These are phyloP conservation scores for Lolium multiflorum DNA, from an alignment of 176 grass and related monocot species.

Conservation along the genomic window DNA sequence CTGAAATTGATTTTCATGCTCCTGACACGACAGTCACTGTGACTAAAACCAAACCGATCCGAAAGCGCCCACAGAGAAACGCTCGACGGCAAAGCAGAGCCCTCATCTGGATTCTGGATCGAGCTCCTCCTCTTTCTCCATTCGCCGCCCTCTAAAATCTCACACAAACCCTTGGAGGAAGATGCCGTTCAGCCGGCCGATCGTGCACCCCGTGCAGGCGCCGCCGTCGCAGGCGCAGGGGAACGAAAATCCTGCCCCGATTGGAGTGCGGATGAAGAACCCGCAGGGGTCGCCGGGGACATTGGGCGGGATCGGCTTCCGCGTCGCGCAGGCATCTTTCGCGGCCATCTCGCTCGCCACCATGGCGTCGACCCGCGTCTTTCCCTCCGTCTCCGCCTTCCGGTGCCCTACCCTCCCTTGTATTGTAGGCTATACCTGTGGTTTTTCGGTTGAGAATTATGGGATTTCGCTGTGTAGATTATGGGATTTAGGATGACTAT, in stretches of 20 bases:
- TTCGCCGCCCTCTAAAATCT: neutral
- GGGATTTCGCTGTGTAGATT: neutral
- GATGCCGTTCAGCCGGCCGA: constrained; percentile 69
- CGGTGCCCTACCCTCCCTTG: constrained; percentile 43
- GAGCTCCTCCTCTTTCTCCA: too few relatives aligned
- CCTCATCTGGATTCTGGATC: too few relatives aligned
- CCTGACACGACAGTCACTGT: too few relatives aligned
- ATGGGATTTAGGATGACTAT: too few relatives aligned
- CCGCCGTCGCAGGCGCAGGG: constrained; percentile 36
- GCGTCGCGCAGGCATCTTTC: constrained; percentile 68
- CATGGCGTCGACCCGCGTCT: constrained; percentile 82
- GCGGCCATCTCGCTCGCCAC: constrained; percentile 62
- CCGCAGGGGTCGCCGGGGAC: constrained; percentile 76
- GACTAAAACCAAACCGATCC: too few relatives aligned
- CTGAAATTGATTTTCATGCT: too few relatives aligned
- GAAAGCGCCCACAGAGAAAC: too few relatives aligned
- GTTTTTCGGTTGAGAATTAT: neutral
- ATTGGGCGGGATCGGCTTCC: constrained; percentile 59
- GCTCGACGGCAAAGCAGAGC: too few relatives aligned
- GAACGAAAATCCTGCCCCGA: constrained; percentile 56
- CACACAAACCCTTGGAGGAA: neutral
- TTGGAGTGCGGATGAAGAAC: constrained; percentile 69
- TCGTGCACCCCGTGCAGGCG: constrained; percentile 78
- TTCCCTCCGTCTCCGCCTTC: constrained; percentile 83
- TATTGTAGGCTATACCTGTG: neutral